Percentiles rank a stretch among this genome's conserved stretches.
phyloP scores from a whole-genome alignment of 768 basidiomycete species.

The Amanita rimosa region DNA sequence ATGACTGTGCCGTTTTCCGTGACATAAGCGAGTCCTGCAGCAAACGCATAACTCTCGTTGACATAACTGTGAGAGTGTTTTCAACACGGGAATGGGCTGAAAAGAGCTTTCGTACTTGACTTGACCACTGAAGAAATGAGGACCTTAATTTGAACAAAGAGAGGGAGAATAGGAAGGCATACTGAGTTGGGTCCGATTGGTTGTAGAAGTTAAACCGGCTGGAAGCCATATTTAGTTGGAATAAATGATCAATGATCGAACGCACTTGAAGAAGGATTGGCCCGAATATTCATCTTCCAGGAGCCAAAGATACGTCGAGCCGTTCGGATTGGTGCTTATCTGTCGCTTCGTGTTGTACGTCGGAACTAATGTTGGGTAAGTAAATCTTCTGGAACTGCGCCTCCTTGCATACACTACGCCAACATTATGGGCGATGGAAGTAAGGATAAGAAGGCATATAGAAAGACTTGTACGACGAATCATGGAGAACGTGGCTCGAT shows the following conservation, averaged over 20 bases:
- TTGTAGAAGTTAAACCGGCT: conserved; percentile 54
- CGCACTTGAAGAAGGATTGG: conserved; percentile 60
- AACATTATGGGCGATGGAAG: background rate
- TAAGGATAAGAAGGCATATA: background rate
- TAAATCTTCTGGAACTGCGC: background rate
- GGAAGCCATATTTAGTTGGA: conserved; percentile 2
- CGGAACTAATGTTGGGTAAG: background rate
- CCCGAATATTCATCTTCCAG: conserved; percentile 59
- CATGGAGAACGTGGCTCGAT: background rate
- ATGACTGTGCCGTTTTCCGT: conserved; percentile 47
- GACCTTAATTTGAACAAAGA: conserved; percentile 10
- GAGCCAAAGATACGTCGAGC: conserved; percentile 51
- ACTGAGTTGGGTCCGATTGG: conserved; percentile 60
- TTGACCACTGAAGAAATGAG: conserved; percentile 37
- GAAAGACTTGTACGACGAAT: background rate
- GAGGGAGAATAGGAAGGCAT: conserved; percentile 9
- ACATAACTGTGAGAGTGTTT: conserved; percentile 30
- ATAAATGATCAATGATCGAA: conserved; percentile 4
- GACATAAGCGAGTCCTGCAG: conserved; percentile 43
- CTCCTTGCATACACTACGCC: background rate
- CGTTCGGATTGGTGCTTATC: conserved; percentile 32
- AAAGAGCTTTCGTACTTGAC: conserved; percentile 43
- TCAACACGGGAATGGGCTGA: background rate
- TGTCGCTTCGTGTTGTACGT: conserved; percentile 10
- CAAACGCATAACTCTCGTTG: conserved; percentile 39